Percentiles rank a stretch among this genome's conserved stretches.
Conservation (phyloP, 2,329 filamentous ascomycete species). For the Thermothelomyces thermophilus region DNA sequence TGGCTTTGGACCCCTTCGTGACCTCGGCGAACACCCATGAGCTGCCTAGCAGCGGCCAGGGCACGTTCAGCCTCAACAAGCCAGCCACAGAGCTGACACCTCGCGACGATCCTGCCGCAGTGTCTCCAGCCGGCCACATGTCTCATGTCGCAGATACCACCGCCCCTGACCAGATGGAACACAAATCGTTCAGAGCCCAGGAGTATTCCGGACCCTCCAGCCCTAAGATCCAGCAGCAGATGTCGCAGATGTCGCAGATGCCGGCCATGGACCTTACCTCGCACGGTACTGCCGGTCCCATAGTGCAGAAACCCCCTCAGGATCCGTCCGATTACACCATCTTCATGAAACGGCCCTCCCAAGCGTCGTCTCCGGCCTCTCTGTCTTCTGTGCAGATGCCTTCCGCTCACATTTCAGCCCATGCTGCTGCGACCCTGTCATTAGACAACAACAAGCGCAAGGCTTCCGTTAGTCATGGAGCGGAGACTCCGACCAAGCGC, state of each 20-base stretch:
- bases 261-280: background rate
- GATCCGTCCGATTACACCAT: background rate
- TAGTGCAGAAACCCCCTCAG: background rate
- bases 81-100: background rate
- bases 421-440: background rate
- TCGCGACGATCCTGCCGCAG: background rate
- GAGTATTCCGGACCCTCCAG: background rate
- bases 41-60: background rate
- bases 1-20: slow-evolving; percentile 8
- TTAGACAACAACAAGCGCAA: slow-evolving; percentile 17
- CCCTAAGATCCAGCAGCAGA: background rate
- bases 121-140: background rate
- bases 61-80: background rate
- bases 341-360: background rate
- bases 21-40: background rate
- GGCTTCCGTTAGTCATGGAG: background rate
- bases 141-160: background rate
- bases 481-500: slow-evolving; percentile 12
- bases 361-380: background rate
- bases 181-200: background rate
- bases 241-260: background rate
- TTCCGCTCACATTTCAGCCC: background rate
- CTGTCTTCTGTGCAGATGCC: background rate
- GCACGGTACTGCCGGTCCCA: background rate
- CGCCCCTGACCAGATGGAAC: background rate